Conservation (phyloP, 495 filamentous ascomycete genomes). For the Pseudotulostoma volvatum region DNA sequence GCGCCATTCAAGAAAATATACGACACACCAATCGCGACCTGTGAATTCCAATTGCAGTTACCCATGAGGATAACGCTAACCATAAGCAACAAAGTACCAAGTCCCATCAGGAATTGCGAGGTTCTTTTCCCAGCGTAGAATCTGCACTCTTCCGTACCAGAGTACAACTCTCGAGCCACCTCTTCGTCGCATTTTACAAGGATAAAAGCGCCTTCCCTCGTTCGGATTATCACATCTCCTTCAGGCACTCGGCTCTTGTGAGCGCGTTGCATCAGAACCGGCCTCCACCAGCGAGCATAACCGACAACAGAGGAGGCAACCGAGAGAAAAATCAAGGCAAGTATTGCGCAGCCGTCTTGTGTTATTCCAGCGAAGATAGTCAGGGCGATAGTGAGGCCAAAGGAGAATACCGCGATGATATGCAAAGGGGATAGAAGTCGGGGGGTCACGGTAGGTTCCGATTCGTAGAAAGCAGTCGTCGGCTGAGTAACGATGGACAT, state of each 20-base stretch:
- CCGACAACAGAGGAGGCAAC: constrained; percentile 20
- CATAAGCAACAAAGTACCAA: constrained; percentile 46
- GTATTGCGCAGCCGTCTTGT: constrained; percentile 30
- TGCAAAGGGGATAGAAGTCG: constrained; percentile 32
- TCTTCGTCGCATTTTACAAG: constrained; percentile 45
- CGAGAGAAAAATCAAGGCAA: constrained; percentile 12
- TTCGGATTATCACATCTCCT: constrained; percentile 44
- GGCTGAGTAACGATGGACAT: no score
- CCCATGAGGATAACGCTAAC: constrained; percentile 39
- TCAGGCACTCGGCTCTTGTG: constrained; percentile 32
- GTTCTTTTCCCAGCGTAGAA: constrained; percentile 23
- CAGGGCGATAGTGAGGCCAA: constrained; percentile 28
- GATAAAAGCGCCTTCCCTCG: constrained; percentile 42
- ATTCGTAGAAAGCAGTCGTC: neutral
- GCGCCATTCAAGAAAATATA: constrained; percentile 42
- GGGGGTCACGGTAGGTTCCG: constrained; percentile 13
- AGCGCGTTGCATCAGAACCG: constrained; percentile 31
- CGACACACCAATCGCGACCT: constrained; percentile 34
- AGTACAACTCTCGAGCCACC: constrained; percentile 45
- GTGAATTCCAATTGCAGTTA: constrained; percentile 41
- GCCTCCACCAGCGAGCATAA: constrained; percentile 37
- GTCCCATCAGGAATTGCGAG: constrained; percentile 33
- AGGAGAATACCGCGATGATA: constrained; percentile 33
- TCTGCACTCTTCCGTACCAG: constrained; percentile 36
- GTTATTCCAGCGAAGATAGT: constrained; percentile 27